Conservation (phyloP, 345 rosid species). For the Brassica cretica region DNA sequence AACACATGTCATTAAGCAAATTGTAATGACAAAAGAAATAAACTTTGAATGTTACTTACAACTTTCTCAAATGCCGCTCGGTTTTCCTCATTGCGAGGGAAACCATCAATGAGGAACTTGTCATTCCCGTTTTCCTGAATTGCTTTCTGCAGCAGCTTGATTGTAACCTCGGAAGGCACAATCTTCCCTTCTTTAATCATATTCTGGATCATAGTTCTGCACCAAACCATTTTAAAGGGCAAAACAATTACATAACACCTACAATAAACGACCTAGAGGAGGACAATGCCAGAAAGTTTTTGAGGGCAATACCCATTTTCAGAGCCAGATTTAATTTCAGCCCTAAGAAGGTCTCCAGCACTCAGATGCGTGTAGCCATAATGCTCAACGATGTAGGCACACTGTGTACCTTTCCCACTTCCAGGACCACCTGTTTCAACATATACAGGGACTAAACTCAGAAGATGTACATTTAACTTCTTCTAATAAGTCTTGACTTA, state of each 20-base stretch:
- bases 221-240: constrained; percentile 2
- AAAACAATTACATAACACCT: too few relatives aligned
- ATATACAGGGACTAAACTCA: constrained; percentile 16
- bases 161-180: constrained; percentile 81
- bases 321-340: constrained; percentile 76
- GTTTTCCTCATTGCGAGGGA: constrained; percentile 91
- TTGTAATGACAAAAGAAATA: neutral
- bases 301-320: constrained; percentile 62
- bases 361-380: constrained; percentile 81
- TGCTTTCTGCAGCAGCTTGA: constrained; percentile 79
- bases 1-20: neutral
- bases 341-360: constrained; percentile 87
- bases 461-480: neutral
- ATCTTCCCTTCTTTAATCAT: constrained; percentile 66
- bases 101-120: constrained; percentile 82
- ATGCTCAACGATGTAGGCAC: constrained; percentile 64
- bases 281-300: neutral
- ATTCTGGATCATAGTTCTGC: constrained; percentile 57
- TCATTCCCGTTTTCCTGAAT: constrained; percentile 60
- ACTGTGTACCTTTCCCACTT: constrained; percentile 89
- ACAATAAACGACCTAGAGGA: too few relatives aligned
- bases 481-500: neutral
- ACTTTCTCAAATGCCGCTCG: constrained; percentile 75
- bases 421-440: constrained; percentile 86
- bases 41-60: constrained; percentile 44